Evolutionary conservation across 352 stramenopile genomes (phyloP).

Genomic region (Hyaloperonospora brassicae): DNA sequence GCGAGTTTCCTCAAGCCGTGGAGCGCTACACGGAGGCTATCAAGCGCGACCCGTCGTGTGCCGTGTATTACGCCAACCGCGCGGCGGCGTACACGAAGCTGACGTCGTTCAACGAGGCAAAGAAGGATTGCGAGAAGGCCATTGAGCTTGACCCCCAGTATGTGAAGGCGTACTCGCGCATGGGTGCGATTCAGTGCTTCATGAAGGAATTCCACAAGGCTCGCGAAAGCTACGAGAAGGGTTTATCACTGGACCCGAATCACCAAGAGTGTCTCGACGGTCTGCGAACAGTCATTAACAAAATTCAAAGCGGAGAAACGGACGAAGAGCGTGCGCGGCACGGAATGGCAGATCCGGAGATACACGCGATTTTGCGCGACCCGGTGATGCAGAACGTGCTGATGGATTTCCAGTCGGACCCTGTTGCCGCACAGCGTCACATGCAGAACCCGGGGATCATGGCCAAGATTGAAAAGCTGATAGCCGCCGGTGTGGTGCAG

Average conservation of each 20-base stretch:
- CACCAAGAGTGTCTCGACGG: constrained; percentile 96
- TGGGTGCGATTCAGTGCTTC: constrained; percentile 98
- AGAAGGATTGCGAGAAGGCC: constrained; percentile 95
- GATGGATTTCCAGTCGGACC: constrained; percentile 96
- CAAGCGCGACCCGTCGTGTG: constrained; percentile 96
- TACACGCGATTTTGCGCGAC: constrained; percentile 96
- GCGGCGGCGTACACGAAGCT: constrained; percentile 97
- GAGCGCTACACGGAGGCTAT: constrained; percentile 97
- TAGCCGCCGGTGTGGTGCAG: constrained; percentile 96
- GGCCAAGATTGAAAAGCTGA: constrained; percentile 98
- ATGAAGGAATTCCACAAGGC: constrained; percentile 99
- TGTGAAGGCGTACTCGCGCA: constrained; percentile 97
- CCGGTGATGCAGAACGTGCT: constrained; percentile 97
- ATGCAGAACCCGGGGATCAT: constrained; percentile 92
- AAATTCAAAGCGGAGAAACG: constrained; percentile 93
- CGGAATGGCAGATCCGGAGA: constrained; percentile 98
- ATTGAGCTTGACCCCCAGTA: constrained; percentile 98
- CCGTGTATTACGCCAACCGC: constrained; percentile 98
- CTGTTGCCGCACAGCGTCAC: constrained; percentile 83
- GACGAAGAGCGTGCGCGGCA: constrained; percentile 96
- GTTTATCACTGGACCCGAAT: constrained; percentile 90
- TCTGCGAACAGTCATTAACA: constrained; percentile 88
- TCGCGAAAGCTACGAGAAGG: constrained; percentile 94
- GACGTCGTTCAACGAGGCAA: constrained; percentile 89
- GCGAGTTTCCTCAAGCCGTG: constrained; percentile 91